These are phyloP conservation scores for Vaccinium vitisidaea DNA, from an alignment of 148 eudicot species.

Conservation along the genomic window DNA sequence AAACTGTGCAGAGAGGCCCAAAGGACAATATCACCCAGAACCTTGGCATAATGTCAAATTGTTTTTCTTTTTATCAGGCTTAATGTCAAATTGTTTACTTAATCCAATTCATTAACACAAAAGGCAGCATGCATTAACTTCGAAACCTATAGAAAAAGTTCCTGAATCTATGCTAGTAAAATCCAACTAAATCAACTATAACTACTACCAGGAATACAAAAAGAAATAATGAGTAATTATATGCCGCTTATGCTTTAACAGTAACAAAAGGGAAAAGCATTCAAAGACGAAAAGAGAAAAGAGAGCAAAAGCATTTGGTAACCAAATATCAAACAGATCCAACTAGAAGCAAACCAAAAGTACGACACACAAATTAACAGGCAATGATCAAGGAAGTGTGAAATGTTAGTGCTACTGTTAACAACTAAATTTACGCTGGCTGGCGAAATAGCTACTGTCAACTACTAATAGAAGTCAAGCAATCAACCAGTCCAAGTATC, in stretches of 20 bases:
- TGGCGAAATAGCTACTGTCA: conserved; percentile 13
- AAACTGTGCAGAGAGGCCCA: background rate
- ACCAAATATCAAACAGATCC: conserved; percentile 6
- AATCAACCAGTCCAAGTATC: conserved; percentile 1
- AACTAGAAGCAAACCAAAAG: conserved; percentile 6
- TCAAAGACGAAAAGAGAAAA: background rate
- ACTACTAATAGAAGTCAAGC: conserved; percentile 18
- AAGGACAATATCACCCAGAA: background rate
- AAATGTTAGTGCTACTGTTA: background rate
- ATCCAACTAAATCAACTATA: background rate
- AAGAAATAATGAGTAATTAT: background rate
- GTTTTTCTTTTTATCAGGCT: too few species aligned
- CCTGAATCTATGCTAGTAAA: background rate
- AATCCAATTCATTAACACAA: background rate
- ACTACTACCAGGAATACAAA: background rate
- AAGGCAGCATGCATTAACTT: conserved; percentile 9
- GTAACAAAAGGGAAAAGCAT: background rate
- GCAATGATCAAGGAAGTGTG: background rate
- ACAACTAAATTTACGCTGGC: background rate
- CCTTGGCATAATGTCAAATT: background rate
- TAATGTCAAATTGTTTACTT: background rate
- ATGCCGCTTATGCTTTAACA: background rate
- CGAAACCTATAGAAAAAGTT: background rate
- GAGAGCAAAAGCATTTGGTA: background rate
- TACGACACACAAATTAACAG: background rate